Evolutionary conservation across 805 yeast genomes (phyloP), one percentile per base, ranked within the genome.

Genomic region (Metschnikowia reukaufii): DNA sequence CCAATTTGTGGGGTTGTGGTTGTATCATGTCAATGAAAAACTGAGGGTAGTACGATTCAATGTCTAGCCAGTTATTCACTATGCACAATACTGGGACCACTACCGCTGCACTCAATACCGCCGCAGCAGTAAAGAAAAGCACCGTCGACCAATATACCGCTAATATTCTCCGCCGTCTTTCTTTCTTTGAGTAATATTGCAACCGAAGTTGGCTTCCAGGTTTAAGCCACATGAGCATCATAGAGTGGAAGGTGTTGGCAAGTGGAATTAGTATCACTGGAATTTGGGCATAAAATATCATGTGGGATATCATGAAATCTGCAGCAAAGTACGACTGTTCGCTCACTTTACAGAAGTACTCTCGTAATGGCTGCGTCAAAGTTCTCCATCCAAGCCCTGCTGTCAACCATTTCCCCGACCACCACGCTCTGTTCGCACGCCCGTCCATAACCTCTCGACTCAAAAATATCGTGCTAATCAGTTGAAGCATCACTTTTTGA

Each of bases 401-500:
- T 12, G 73, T 74, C 39, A 76, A 58, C 92, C 92, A 86, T 46
- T 74, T 79, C 0, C 91, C 90, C 9, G 88, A 77, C 90, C 73
- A 68, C 72, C 72, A 68, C 2, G 91, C 84, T 31, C 77, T 61
- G 56, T 84, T 86, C 0, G 87, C 66, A 37, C 70, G 75, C 51
- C 78, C 85, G 52, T 76, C 80, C 47, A 73, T 77, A 54, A 76
- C 76, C 57, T 88, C 96, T 39, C 84, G 73, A 6, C 86, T 77
- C 34, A 87, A 61, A 4, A 83, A 52, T 0, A 79, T 38, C 1
- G 78, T 68, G 0, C 81, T 77, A 4, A 81, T 44, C 1, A 75
- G 40, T 45, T 79, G 79, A 59, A 84, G 78, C 4, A 86, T n/a
- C 44, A 81, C 63, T 18, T 77, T 70, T 50, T 88, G 91, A 6